A percentile compares a stretch with the other conserved stretches of the same genome.
Evolutionary conservation across 768 basidiomycete species (phyloP).

Genomic region (Tulasnella sp.): DNA sequence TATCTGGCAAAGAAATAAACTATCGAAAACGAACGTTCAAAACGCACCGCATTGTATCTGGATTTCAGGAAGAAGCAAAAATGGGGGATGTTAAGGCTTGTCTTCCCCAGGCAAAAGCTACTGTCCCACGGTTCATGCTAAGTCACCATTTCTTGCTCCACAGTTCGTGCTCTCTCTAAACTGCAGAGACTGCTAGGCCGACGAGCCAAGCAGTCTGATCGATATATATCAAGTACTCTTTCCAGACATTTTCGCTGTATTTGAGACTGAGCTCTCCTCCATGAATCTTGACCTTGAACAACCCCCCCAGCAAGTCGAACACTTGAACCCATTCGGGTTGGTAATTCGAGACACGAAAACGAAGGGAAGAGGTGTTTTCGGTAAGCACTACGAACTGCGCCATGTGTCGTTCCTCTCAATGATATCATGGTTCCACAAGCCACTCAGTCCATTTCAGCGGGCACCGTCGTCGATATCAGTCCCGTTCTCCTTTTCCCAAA

Average conservation of each 20-base stretch:
- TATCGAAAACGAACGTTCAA: background rate
- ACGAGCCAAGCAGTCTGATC: too few species aligned
- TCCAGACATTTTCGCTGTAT: background rate
- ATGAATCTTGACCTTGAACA: background rate
- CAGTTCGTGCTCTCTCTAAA: too few species aligned
- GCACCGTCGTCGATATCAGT: slow-evolving; percentile 70
- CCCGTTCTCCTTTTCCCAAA: slow-evolving; percentile 72
- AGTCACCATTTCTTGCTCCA: too few species aligned
- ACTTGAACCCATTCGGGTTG: slow-evolving; percentile 19
- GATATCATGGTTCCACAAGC: slow-evolving; percentile 33
- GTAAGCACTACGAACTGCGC: too few species aligned
- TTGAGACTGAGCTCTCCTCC: background rate
- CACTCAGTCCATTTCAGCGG: slow-evolving; percentile 44
- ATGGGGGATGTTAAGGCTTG: background rate
- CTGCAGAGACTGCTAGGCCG: too few species aligned
- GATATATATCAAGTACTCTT: too few species aligned
- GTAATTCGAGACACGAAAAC: background rate
- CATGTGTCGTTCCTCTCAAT: background rate
- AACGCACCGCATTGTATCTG: background rate
- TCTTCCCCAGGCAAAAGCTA: background rate
- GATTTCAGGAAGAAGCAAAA: background rate
- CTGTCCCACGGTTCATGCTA: background rate
- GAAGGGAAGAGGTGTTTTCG: slow-evolving; percentile 54
- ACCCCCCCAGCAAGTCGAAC: background rate
- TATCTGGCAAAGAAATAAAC: background rate